Conservation (phyloP, 495 filamentous ascomycete genomes). For the Hypoxylon subgilvum region DNA sequence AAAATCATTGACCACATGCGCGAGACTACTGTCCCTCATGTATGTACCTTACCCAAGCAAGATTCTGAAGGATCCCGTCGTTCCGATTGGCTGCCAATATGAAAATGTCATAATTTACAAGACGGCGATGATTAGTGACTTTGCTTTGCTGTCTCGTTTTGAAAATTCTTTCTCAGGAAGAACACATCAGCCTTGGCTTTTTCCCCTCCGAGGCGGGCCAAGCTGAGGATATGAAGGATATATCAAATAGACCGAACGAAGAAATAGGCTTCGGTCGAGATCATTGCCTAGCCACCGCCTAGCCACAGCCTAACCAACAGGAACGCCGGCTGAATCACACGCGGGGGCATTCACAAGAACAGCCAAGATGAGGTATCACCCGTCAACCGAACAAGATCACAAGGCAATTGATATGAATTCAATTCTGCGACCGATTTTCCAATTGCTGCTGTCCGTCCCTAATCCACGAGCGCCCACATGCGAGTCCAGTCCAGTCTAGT, state of each 20-base stretch:
- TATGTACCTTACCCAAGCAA: conserved; percentile 10
- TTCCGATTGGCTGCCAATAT: conserved; percentile 22
- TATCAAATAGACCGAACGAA: conserved; percentile 24
- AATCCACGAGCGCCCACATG: background rate
- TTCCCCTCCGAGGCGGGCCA: conserved; percentile 25
- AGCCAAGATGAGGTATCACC: conserved; percentile 26
- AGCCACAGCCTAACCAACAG: conserved; percentile 24
- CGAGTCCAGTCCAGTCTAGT: background rate
- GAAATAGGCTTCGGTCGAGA: conserved; percentile 36
- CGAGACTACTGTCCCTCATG: too few species aligned
- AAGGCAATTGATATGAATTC: conserved; percentile 2
- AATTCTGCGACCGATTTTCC: conserved; percentile 2
- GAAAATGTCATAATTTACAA: conserved; percentile 18
- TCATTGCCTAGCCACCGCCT: conserved; percentile 30
- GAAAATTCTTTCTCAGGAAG: conserved; percentile 15
- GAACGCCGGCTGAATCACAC: conserved; percentile 31
- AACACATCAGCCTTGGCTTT: conserved; percentile 18
- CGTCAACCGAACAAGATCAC: conserved; percentile 23
- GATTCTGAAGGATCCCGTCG: conserved; percentile 1
- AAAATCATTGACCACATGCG: conserved; percentile 7
- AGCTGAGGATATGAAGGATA: conserved; percentile 33
- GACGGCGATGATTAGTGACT: conserved; percentile 16
- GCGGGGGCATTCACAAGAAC: conserved; percentile 2
- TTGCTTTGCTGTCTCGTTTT: conserved; percentile 10
- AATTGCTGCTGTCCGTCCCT: background rate